Evolutionary conservation across 1,284 basidiomycete genomes (phyloP).

Genomic region (Sanghuangporus sanghuang): DNA sequence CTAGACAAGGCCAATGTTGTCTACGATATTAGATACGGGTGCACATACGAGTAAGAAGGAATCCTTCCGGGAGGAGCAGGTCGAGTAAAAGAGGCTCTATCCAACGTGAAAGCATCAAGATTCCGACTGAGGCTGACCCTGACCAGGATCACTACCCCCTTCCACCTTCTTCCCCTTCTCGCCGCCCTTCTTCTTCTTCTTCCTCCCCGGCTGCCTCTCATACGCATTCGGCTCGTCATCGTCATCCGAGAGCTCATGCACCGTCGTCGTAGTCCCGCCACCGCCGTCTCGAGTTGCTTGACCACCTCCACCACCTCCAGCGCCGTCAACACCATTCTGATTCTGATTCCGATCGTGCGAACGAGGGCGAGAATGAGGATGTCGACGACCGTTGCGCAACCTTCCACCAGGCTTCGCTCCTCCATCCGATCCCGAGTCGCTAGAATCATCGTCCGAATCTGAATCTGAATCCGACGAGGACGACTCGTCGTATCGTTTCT

Average conservation of each 20-base stretch:
- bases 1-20: not conserved
- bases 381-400: not conserved
- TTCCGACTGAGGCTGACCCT: not conserved
- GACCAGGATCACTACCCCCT: not conserved
- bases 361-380: slow-evolving; percentile 19
- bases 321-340: slow-evolving; percentile 13
- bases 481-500: slow-evolving; percentile 72
- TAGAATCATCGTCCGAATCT: slow-evolving; percentile 39
- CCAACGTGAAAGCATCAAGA: not conserved
- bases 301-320: slow-evolving; percentile 23
- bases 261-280: slow-evolving; percentile 23
- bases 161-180: slow-evolving; percentile 7
- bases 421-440: slow-evolving; percentile 36
- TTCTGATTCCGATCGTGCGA: slow-evolving; percentile 22
- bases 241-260: slow-evolving; percentile 32
- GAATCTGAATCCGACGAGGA: slow-evolving; percentile 53
- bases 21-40: not conserved
- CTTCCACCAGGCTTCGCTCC: slow-evolving; percentile 17
- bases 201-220: slow-evolving; percentile 41
- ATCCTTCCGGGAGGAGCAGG: not conserved
- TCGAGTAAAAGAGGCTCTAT: not conserved
- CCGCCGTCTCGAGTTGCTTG: slow-evolving; percentile 21
- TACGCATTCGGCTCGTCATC: slow-evolving; percentile 48
- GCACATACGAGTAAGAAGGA: not conserved
- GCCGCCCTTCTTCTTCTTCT: not conserved